phyloP scores from a whole-genome alignment of 345 rosid species.

The Bruguiera gymnorhiza region DNA sequence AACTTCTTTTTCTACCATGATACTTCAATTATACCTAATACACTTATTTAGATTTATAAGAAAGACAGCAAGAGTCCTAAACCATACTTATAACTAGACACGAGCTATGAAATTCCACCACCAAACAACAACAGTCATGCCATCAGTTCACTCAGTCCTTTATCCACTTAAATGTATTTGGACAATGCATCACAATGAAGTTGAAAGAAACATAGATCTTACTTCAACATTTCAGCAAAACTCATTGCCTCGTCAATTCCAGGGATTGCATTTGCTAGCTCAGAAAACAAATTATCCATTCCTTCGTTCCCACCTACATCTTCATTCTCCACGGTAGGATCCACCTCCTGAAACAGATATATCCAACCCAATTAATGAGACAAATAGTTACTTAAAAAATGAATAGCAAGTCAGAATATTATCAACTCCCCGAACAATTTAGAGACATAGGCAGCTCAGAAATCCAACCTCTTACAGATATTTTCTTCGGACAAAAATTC shows the following conservation, averaged over 20 bases:
- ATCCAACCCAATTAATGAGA: not conserved
- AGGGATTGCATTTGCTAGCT: conserved; percentile 92
- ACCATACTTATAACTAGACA: not conserved
- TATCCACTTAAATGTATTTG: not conserved
- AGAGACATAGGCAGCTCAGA: too few relatives aligned
- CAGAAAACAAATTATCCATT: conserved; percentile 87
- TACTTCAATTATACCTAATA: too few relatives aligned
- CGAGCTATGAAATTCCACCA: not conserved
- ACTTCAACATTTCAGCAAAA: conserved; percentile 98
- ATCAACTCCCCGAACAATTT: not conserved
- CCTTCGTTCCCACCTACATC: conserved; percentile 66
- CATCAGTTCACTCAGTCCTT: not conserved
- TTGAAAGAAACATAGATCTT: conserved; percentile 16
- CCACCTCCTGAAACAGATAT: conserved; percentile 67
- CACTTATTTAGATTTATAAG: too few relatives aligned
- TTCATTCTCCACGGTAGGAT: conserved; percentile 91
- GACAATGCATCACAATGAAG: not conserved
- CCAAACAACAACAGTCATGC: not conserved
- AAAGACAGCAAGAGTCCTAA: too few relatives aligned
- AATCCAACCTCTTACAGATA: not conserved
- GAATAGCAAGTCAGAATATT: not conserved
- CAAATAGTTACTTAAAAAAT: not conserved
- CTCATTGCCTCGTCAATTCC: conserved; percentile 99
- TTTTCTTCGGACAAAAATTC: too few relatives aligned
- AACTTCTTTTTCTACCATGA: too few relatives aligned